Base-by-base conservation (phyloP, 2,329 filamentous ascomycete genomes). In the Trichophyton schoenleinii region DNA sequence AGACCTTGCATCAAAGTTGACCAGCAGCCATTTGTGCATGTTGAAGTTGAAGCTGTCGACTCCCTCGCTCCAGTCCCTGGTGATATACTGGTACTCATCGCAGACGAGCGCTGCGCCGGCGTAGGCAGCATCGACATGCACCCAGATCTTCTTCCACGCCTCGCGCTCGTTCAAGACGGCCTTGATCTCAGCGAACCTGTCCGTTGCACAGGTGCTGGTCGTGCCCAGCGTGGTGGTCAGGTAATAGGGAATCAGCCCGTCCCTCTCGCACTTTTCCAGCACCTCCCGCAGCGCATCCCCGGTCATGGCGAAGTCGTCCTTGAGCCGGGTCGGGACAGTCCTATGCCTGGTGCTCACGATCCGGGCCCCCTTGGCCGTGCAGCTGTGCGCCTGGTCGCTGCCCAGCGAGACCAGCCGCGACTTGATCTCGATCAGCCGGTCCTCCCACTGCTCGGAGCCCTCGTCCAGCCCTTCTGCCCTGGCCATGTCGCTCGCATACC, bases 1-100 rank as follows among this genome's bases (percentile, higher is more conserved):
- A 34, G 69, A 77, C 75, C 75, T 78, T 3, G 83, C 83, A 69
- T 97, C 92, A 69, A 96, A 96, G 74, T 95, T 96, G 62, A 90
- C 91, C 18, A 96, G 84, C 57, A 96, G 80, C 92, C 92, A 96
- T 78, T 97, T 97, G 80, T 96, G 91, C 83, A 96, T 88, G 78
- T 96, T 97, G 78, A 92, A 84, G 75, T 96, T 87, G 81, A 95
- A 96, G 65, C 87, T 91, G 77, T 96, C 88, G 71, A 95, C 91
- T 22, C 79, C 75, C 1, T 79, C 76, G 0, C 70, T 70, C 58
- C 92, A 80, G 7, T 83, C 76, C 22, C 77, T 70, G 1, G 85
- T 79, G 58, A 90, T 80, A 66, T 86, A 80, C 65, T 90, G 87
- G 74, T 88, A 87, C 72, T 95, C 89, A 2, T 90, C 87, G 22